phyloP scores from a whole-genome alignment of 2,329 filamentous ascomycete genomes.

The Metarhizium rileyi region DNA sequence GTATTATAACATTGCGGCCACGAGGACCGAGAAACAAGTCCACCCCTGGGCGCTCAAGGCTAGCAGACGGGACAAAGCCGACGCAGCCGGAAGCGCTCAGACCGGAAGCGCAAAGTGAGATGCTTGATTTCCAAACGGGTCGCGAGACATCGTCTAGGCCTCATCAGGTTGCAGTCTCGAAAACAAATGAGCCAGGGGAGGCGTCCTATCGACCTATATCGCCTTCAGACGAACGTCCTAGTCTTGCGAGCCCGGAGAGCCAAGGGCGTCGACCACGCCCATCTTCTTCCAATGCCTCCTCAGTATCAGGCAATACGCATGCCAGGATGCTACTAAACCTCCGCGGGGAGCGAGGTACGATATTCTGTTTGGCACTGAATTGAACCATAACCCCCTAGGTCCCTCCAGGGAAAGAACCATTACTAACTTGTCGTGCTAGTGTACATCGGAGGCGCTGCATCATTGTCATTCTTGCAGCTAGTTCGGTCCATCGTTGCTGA shows the following conservation, averaged over 20 bases:
- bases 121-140: not conserved
- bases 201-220: conserved; percentile 16
- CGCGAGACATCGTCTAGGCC: not conserved
- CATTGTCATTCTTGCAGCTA: conserved; percentile 46
- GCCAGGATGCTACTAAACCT: conserved; percentile 40
- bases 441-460: conserved; percentile 39
- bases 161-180: too few relatives aligned
- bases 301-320: conserved; percentile 12
- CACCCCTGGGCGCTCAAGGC: conserved; percentile 5
- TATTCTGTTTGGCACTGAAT: not conserved
- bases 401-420: too few relatives aligned
- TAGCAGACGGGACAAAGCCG: not conserved
- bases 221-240: conserved; percentile 20
- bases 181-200: not conserved
- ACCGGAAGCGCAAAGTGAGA: not conserved
- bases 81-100: not conserved
- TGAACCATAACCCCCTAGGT: too few relatives aligned
- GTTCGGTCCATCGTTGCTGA: conserved; percentile 36
- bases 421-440: conserved; percentile 20
- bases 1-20: conserved; percentile 23
- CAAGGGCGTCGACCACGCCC: not conserved
- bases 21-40: conserved; percentile 13
- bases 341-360: conserved; percentile 39
- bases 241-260: conserved; percentile 9
- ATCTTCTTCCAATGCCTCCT: conserved; percentile 5